Evolutionary conservation across 2,329 filamentous ascomycete species (phyloP), one percentile per base, ranked within the genome.

Genomic region (Fusarium dimerum): DNA sequence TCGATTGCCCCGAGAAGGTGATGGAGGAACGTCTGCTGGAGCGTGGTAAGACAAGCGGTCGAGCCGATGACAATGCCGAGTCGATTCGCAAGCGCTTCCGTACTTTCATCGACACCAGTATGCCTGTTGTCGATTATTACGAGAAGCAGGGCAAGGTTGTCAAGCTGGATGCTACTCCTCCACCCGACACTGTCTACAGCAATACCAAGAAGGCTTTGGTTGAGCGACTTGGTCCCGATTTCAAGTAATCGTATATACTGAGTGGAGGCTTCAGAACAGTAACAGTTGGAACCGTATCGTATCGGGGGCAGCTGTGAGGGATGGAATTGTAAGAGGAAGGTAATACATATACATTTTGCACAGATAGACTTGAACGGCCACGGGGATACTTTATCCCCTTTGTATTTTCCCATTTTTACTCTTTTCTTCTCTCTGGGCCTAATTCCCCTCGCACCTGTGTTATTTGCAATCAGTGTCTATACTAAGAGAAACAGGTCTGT

Each of bases 11-110:
- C 7, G 94, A 97, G 78, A 81, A 85, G 47, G 88, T 91, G 66
- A 94, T 99, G 90, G 83, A 93, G 78, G 74, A 81, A 67, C 83
- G 93, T 30, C 77, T 99, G 61, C 75, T 97, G 60, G 88, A 96
- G 77, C 83, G 93, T 46, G 94, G 93, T 57, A 90, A 96, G 85
- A 97, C 93, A 15, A 92, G 88, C 68, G 94, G 94, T 40, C 83
- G 94, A 59, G 79, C 88, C 46, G 94, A 99, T 73, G 94, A 99
- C 76, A 99, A 99, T 71, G 88, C 86, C 50, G 94, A 96, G 75
- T 92, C 87, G 67, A 99, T 97, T 72, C 88, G 89, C 78, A 99
- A 99, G 86, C 84, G 94, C 51, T 99, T 99, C 81, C 86, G 85
- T 69, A 92, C 88, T 5, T 99, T 97, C 69, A 78, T 95, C 65